A percentile compares a stretch with the other conserved stretches of the same genome.
These are phyloP conservation scores for Starmera stellimalicola DNA, from an alignment of 1,139 yeast genomes.

Conservation along the genomic window DNA sequence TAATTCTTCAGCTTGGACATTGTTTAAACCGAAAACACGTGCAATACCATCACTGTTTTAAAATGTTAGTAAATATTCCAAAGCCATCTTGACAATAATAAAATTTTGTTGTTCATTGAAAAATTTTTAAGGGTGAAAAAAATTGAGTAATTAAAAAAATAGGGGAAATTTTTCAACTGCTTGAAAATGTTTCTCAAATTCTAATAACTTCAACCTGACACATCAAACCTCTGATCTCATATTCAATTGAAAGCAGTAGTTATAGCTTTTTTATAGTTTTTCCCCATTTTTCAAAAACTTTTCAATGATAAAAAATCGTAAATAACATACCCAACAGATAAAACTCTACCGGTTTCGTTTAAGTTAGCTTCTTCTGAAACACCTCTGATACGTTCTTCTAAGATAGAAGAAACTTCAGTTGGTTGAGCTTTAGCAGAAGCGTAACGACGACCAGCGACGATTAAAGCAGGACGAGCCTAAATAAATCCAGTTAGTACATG, in stretches of 20 bases:
- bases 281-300: background rate
- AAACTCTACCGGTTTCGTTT: constrained; percentile 99
- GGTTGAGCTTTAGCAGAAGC: constrained; percentile 99
- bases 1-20: constrained; percentile 99
- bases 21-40: constrained; percentile 99
- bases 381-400: constrained; percentile 99
- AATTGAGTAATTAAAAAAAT: background rate
- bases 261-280: too few species aligned
- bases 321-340: constrained; percentile 80
- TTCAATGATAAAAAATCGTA: background rate
- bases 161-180: too few species aligned
- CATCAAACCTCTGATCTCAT: too few species aligned
- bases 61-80: constrained; percentile 12
- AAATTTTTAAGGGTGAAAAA: background rate
- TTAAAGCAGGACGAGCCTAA: constrained; percentile 67
- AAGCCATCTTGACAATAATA: background rate
- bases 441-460: constrained; percentile 62
- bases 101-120: constrained; percentile 1
- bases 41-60: constrained; percentile 94
- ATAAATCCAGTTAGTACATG: constrained; percentile 1
- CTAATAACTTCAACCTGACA: too few species aligned
- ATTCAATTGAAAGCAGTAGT: too few species aligned
- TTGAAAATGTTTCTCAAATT: too few species aligned
- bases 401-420: constrained; percentile 97
- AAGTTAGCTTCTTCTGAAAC: constrained; percentile 95